Conservation (phyloP, 2,329 filamentous ascomycete species). For the Trichoderma polysporum region DNA sequence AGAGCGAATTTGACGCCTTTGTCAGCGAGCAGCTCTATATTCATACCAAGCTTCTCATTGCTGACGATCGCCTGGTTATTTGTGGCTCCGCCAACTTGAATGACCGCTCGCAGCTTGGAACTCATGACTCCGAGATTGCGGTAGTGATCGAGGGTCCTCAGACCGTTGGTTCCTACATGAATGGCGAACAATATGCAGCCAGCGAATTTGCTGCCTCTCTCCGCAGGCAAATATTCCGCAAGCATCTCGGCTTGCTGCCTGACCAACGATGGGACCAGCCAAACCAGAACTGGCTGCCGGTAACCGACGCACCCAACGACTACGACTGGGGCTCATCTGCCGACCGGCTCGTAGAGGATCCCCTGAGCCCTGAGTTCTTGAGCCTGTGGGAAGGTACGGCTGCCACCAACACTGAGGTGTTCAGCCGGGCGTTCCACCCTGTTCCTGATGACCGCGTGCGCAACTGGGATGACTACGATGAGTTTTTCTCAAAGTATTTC, state of each 20-base stretch:
- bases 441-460: slow-evolving; percentile 68
- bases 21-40: slow-evolving; percentile 64
- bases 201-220: slow-evolving; percentile 76
- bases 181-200: slow-evolving; percentile 68
- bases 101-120: slow-evolving; percentile 72
- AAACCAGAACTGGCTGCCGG: slow-evolving; percentile 74
- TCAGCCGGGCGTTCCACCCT: slow-evolving; percentile 77
- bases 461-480: slow-evolving; percentile 71
- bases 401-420: slow-evolving; percentile 74
- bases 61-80: slow-evolving; percentile 78
- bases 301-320: slow-evolving; percentile 67
- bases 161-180: slow-evolving; percentile 69
- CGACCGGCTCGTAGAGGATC: slow-evolving; percentile 71
- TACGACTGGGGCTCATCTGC: slow-evolving; percentile 70
- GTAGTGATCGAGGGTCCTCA: slow-evolving; percentile 80
- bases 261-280: slow-evolving; percentile 67
- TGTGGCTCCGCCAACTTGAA: slow-evolving; percentile 67
- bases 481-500: slow-evolving; percentile 69
- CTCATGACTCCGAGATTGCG: slow-evolving; percentile 87
- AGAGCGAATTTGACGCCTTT: slow-evolving; percentile 59
- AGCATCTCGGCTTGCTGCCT: slow-evolving; percentile 82
- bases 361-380: slow-evolving; percentile 66
- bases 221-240: slow-evolving; percentile 82
- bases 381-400: slow-evolving; percentile 73
- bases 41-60: slow-evolving; percentile 72